Evolutionary conservation across 2,329 filamentous ascomycete genomes (phyloP), one percentile per base, ranked within the genome.

Genomic region (Aspergillus hortae): DNA sequence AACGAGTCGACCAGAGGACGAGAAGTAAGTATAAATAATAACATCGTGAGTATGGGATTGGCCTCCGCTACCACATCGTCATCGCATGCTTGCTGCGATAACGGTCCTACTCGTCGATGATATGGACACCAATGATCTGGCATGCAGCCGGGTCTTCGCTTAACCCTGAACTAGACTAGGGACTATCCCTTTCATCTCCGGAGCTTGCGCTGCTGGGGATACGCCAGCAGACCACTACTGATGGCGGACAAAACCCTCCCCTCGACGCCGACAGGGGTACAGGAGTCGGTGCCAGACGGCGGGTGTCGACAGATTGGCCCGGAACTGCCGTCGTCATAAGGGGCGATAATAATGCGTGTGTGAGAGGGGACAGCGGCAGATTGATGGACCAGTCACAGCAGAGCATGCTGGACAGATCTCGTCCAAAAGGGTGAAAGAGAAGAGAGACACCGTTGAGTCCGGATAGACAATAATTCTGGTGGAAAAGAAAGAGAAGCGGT

Each of bases 111-210:
- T 36, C 27, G 48, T 57, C 52, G 54, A 55, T 55, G 57, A 57
- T 57, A 62, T 61, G 54, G 54, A 53, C 57, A 54, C 55, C 48
- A 60, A 55, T 50, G 48, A 52, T 46, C 51, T 48, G 53, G 59
- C 54, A 57, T 51, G 49, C 33, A 53, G 56, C 53, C 56, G 54
- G 54, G 44, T 44, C 42, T 43, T 60, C 56, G 59, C 57, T 53
- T 56, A 57, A 54, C 52, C 46, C 46, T 33, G 43, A 33, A 48
- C 32, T 51, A 55, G 54, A 59, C 53, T 60, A 53, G 40, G 44
- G 38, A 45, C 52, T 50, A 55, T 60, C 57, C 58, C 58, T 58
- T 63, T 61, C 61, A 63, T 62, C 55, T 61, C 60, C 60, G 60
- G 40, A 55, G 35, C 49, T 54, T 55, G 55, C 51, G 52, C 53